Conservation (phyloP, 2,329 filamentous ascomycete species). For the Colletotrichum sp. region DNA sequence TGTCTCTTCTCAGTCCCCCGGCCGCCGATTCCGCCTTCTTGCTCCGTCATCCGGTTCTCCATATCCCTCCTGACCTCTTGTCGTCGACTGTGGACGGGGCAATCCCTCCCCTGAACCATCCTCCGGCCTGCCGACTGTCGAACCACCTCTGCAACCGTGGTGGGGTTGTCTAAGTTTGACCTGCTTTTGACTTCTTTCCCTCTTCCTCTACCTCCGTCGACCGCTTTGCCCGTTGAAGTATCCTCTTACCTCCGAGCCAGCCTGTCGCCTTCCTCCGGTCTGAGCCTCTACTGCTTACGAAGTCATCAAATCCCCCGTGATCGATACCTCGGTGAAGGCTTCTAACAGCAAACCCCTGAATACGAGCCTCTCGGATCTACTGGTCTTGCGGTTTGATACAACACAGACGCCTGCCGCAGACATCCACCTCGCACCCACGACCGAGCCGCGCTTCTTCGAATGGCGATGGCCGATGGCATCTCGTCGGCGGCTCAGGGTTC, state of each 20-base stretch:
- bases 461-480: conserved; percentile 23
- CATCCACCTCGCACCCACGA: not conserved
- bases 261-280: not conserved
- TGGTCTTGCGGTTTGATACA: not conserved
- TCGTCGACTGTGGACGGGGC: conserved; percentile 6
- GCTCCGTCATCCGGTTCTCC: conserved; percentile 13
- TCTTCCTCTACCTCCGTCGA: not conserved
- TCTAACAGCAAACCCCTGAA: not conserved
- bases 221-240: not conserved
- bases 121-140: conserved; percentile 16
- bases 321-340: not conserved
- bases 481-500: conserved; percentile 16
- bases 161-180: conserved; percentile 17
- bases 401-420: not conserved
- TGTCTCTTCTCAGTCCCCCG: not conserved
- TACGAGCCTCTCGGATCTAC: not conserved
- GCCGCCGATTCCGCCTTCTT: conserved; percentile 10
- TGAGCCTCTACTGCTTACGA: not conserved
- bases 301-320: not conserved
- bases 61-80: not conserved
- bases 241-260: not conserved
- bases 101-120: conserved; percentile 1
- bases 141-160: conserved; percentile 16
- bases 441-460: conserved; percentile 7
- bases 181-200: not conserved